Conservation (phyloP, 2,329 filamentous ascomycete species). For the Ceratocystis albifundus region DNA sequence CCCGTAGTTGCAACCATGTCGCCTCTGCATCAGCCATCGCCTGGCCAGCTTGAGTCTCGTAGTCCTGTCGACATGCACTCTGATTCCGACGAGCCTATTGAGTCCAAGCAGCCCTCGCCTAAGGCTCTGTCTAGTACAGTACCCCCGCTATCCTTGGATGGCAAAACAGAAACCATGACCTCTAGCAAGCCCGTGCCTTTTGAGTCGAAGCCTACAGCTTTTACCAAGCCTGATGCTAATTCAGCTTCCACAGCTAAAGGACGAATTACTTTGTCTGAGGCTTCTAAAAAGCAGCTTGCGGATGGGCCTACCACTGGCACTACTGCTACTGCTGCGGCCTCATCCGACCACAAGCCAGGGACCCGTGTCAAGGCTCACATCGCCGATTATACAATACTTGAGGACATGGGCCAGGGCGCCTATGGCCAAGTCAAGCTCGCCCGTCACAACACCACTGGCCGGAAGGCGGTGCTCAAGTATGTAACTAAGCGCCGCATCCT, state of each 20-base stretch:
- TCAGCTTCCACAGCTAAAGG: not conserved
- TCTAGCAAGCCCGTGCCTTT: not conserved
- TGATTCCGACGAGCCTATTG: slow-evolving; percentile 20
- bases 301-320: not conserved
- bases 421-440: slow-evolving; percentile 97
- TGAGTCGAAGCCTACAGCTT: not conserved
- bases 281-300: not conserved
- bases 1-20: slow-evolving; percentile 53
- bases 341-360: slow-evolving; percentile 50
- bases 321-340: slow-evolving; percentile 23
- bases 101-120: slow-evolving; percentile 31
- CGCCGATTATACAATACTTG: slow-evolving; percentile 78
- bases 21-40: slow-evolving; percentile 66
- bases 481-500: slow-evolving; percentile 94
- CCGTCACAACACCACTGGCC: slow-evolving; percentile 65
- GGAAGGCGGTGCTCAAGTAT: slow-evolving; percentile 91
- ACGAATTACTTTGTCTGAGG: not conserved
- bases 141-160: slow-evolving; percentile 17
- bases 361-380: slow-evolving; percentile 44
- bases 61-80: slow-evolving; percentile 22
- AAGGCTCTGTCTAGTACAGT: not conserved
- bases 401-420: slow-evolving; percentile 97
- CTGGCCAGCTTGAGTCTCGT: slow-evolving; percentile 46
- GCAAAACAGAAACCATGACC: not conserved
- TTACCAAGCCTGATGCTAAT: not conserved